A percentile compares a stretch with the other conserved stretches of the same genome.
Evolutionary conservation across 139 green algal species (phyloP).

Genomic region (Volvox reticuliferus): DNA sequence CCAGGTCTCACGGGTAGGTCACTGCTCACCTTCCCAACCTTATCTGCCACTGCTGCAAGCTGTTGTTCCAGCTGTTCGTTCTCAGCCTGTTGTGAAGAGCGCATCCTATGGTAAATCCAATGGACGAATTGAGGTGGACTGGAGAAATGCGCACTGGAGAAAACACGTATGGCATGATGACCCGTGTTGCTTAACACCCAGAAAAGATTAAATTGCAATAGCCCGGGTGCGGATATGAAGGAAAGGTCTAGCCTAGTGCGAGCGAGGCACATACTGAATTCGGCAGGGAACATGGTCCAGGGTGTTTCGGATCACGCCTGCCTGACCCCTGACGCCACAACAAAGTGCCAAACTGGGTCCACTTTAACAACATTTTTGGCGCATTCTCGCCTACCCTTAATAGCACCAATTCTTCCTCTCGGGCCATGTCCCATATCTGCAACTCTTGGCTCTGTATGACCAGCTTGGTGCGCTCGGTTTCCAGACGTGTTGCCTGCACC

Average conservation of each 20-base stretch:
- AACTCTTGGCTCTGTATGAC: constrained; percentile 50
- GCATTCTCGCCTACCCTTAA: not conserved
- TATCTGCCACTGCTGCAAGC: not conserved
- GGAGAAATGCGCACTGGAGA: not conserved
- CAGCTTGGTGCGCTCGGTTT: constrained; percentile 30
- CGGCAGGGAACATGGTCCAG: too few species aligned
- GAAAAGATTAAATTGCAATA: too few species aligned
- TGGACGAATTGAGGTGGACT: too few species aligned
- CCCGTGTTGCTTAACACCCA: too few species aligned
- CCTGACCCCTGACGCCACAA: too few species aligned
- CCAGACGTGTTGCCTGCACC: constrained; percentile 24
- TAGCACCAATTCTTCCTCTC: constrained; percentile 36
- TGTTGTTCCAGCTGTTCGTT: constrained; percentile 43
- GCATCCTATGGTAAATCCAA: too few species aligned
- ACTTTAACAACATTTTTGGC: too few species aligned
- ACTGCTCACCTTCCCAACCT: constrained; percentile 11
- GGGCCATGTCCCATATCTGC: constrained; percentile 47
- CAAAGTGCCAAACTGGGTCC: too few species aligned
- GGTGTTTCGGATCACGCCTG: too few species aligned
- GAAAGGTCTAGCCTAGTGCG: not conserved
- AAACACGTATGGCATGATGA: not conserved
- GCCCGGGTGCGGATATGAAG: not conserved
- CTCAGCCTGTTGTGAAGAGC: constrained; percentile 2
- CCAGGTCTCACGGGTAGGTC: not conserved
- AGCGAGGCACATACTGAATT: not conserved